phyloP scores from a whole-genome alignment of 1,139 yeast species.

The Debaryomycetaceae sp. region DNA sequence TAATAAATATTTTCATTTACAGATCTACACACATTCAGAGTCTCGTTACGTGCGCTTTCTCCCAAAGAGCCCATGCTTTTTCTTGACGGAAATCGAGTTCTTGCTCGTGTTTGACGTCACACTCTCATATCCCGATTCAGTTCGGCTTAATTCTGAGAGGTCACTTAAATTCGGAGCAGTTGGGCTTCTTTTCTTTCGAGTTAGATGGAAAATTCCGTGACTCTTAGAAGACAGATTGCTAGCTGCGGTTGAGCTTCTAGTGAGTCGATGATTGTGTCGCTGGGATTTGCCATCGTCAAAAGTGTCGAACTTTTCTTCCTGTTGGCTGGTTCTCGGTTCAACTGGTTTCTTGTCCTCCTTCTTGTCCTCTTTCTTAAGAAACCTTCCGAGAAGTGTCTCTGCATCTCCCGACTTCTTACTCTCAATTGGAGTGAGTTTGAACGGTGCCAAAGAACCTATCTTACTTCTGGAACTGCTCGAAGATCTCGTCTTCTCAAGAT shows the following conservation, averaged over 20 bases:
- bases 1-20: too few species aligned
- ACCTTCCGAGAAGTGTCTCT: neutral
- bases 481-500: slow-evolving; percentile 20
- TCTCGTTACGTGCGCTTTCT: neutral
- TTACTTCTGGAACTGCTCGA: slow-evolving; percentile 22
- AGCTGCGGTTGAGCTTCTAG: neutral
- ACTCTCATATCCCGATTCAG: slow-evolving; percentile 2
- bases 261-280: neutral
- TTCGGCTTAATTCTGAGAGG: neutral
- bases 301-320: neutral
- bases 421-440: slow-evolving; percentile 10
- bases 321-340: neutral
- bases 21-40: too few species aligned
- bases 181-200: neutral
- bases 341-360: neutral
- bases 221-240: neutral
- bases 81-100: slow-evolving; percentile 15
- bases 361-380: neutral
- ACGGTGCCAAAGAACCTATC: slow-evolving; percentile 25
- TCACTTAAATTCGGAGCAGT: neutral
- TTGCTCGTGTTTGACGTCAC: slow-evolving; percentile 17
- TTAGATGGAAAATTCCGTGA: slow-evolving; percentile 21
- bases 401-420: slow-evolving; percentile 3
- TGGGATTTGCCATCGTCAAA: neutral
- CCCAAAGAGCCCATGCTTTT: neutral